These are phyloP conservation scores for Melampsora abietis-canadensis DNA, from an alignment of 1,284 basidiomycete species.

Conservation along the genomic window DNA sequence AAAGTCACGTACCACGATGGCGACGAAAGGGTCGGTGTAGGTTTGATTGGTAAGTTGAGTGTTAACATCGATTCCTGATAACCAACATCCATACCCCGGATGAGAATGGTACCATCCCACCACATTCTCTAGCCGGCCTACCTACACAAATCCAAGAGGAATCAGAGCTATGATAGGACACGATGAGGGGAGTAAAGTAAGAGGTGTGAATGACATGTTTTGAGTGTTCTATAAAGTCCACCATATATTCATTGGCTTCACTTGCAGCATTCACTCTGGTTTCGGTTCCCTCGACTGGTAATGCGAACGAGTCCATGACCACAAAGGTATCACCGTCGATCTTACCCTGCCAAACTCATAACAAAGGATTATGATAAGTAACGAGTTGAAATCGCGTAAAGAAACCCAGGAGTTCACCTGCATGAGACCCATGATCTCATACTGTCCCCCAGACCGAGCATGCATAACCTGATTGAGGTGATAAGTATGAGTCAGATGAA, in stretches of 20 bases:
- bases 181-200: slow-evolving; percentile 45
- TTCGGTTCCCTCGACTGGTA: slow-evolving; percentile 98
- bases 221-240: slow-evolving; percentile 77
- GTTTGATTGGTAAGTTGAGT: slow-evolving; percentile 93
- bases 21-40: slow-evolving; percentile 93
- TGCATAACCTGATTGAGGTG: slow-evolving; percentile 77
- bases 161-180: slow-evolving; percentile 13
- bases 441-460: slow-evolving; percentile 90
- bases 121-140: slow-evolving; percentile 76
- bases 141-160: slow-evolving; percentile 56
- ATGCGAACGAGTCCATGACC: slow-evolving; percentile 91
- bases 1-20: slow-evolving; percentile 73
- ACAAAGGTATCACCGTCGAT: slow-evolving; percentile 80
- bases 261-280: slow-evolving; percentile 94
- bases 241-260: slow-evolving; percentile 98
- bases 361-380: not conserved
- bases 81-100: slow-evolving; percentile 95
- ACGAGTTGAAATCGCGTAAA: not conserved
- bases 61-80: slow-evolving; percentile 92
- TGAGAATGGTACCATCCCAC: slow-evolving; percentile 99
- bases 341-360: slow-evolving; percentile 65
- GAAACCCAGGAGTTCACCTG: slow-evolving; percentile 5
- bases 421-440: slow-evolving; percentile 99
- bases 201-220: slow-evolving; percentile 61
- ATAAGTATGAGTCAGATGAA: slow-evolving; percentile 8